Base-by-base conservation (phyloP, 2,329 filamentous ascomycete species). In the Fusarium longipes region DNA sequence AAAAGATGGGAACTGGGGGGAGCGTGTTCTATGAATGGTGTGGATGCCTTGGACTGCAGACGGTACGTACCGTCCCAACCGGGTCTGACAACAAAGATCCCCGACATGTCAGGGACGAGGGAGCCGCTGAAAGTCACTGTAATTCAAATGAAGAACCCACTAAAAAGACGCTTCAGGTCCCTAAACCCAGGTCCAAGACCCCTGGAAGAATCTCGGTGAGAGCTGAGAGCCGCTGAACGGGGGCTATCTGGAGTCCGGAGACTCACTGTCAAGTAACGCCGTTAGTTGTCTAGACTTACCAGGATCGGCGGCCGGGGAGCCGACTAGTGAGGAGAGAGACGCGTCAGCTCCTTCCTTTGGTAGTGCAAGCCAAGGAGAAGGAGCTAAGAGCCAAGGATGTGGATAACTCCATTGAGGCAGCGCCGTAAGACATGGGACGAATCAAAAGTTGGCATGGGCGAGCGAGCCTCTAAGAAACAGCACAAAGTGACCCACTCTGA, bases 11-110 rank as follows among this genome's bases (percentile, higher is more conserved):
- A 73, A 75, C 70, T 68, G 71, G 75, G 75, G 70, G 66, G 44
- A 53, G 49, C 58, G 68, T 69, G 67, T 66, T 75, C 74, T 78
- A 75, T 77, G 73, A 75, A 77, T 75, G 75, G 71, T 70, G 72
- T 68, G 70, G 70, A 50, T 74, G 74, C 73, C 72, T 76, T 73
- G 68, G 61, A 38, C 33, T 38, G 32, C 24, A 38, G 24, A 38
- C 22, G 57, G 65, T 63, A 68, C 65, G 65, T 68, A 68, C 39
- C 65, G 65, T 63, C 58, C 30, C 65, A 9, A 32, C 51, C 35
- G 63, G 65, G 56, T 38, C 63, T 39, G 32, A 66, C 55, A 57
- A 42, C 52, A 44, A n/a, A 52, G 57, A 63, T 67, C 63, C 64
- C 66, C 58, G 43, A 44, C 27, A 55, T 40, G 39, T 48, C 52